phyloP scores from a whole-genome alignment of 75 land plant species.

The Pinus albicaulis region DNA sequence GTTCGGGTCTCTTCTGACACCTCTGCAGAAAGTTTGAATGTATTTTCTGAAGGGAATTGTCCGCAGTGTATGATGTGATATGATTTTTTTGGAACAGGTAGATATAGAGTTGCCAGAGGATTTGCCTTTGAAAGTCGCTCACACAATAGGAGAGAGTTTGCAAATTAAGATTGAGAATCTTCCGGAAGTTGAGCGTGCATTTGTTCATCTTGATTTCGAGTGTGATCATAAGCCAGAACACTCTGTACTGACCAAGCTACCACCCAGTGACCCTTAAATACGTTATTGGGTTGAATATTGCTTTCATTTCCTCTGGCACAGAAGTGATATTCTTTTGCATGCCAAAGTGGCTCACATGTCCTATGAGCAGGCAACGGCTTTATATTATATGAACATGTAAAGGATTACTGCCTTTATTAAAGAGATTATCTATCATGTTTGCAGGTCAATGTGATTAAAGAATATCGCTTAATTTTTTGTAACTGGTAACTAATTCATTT shows the following conservation, averaged over 20 bases:
- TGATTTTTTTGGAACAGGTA: slow-evolving; percentile 29
- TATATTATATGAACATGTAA: no score
- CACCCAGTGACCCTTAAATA: slow-evolving; percentile 28
- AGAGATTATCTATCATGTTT: no score
- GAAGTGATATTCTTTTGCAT: not conserved
- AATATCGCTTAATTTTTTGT: no score
- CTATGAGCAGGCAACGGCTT: no score
- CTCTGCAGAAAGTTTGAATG: not conserved
- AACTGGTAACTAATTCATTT: no score
- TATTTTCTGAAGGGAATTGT: not conserved
- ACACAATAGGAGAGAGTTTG: slow-evolving; percentile 80
- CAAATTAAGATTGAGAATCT: slow-evolving; percentile 77
- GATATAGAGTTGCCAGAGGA: slow-evolving; percentile 86
- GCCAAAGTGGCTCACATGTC: not conserved
- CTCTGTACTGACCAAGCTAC: slow-evolving; percentile 35
- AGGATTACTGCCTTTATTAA: no score
- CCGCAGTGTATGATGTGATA: not conserved
- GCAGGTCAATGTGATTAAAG: no score
- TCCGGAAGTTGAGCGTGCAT: slow-evolving; percentile 88
- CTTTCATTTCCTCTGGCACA: not conserved
- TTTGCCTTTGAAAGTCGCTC: slow-evolving; percentile 78
- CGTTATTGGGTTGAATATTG: not conserved
- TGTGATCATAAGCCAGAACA: slow-evolving; percentile 85
- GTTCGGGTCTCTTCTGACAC: no score
- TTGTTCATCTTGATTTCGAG: slow-evolving; percentile 93